phyloP scores from a whole-genome alignment of 108 stramenopile genomes.

The Nitzschia sp. region DNA sequence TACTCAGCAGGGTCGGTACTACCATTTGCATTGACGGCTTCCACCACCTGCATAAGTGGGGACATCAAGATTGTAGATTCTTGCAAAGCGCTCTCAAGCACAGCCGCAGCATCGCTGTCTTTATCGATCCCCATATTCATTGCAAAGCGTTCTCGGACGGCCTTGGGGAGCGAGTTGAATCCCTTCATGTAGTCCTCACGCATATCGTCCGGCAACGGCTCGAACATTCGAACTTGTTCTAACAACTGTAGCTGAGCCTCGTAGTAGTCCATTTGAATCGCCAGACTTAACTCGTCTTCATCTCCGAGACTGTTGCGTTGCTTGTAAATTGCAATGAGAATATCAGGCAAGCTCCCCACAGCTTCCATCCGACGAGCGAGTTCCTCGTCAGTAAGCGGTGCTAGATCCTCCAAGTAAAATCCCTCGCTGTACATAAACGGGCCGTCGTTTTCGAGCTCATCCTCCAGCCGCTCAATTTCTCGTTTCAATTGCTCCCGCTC shows the following conservation, averaged over 20 bases:
- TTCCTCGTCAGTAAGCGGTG: conserved; percentile 28
- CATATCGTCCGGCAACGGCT: conserved; percentile 32
- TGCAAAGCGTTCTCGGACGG: conserved; percentile 8
- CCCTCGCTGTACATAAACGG: conserved; percentile 22
- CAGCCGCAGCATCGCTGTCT: conserved; percentile 6
- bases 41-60: conserved; percentile 18
- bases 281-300: conserved; percentile 21
- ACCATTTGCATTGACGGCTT: neutral
- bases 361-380: conserved; percentile 31
- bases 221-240: conserved; percentile 30
- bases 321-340: conserved; percentile 41
- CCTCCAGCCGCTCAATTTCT: conserved; percentile 34
- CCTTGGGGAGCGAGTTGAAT: conserved; percentile 15
- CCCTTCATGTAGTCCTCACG: conserved; percentile 23
- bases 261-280: conserved; percentile 41
- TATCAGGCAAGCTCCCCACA: conserved; percentile 24
- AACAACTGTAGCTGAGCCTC: conserved; percentile 40
- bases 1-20: conserved; percentile 20
- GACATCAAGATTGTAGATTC: neutral
- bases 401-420: conserved; percentile 18
- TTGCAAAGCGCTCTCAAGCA: conserved; percentile 13
- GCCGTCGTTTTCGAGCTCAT: conserved; percentile 10
- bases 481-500: conserved; percentile 34
- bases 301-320: conserved; percentile 22
- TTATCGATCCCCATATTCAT: conserved; percentile 11